Evolutionary conservation across 2,329 filamentous ascomycete species (phyloP), one percentile per base, ranked within the genome.

Genomic region (Dactylellina parvicollis): DNA sequence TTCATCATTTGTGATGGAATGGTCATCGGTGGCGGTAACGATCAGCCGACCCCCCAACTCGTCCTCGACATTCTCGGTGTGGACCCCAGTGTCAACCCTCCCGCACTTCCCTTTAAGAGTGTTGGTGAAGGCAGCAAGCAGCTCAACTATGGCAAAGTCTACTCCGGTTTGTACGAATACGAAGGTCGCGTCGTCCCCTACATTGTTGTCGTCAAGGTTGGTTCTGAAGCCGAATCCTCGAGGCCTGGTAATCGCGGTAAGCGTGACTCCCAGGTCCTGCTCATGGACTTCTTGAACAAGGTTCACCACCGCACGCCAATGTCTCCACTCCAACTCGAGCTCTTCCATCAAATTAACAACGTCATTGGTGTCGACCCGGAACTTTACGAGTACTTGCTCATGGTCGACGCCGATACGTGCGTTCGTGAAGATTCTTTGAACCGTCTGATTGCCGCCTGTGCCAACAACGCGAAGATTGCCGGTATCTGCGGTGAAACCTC

Each of bases 311-410:
- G 93, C 75, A 85, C 91, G 1, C 90, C 94, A 0, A 99, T 99
- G 95, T 95, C 90, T 75, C 95, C 95, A 14, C 88, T 99, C 10
- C 95, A 99, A 80, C 84, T 99, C 47, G 95, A 99, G 81, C 96
- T 98, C 85, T 98, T 97, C 84, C 95, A 99, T 79, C 95, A 99
- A 81, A 92, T 99, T 84, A 96, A 97, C 86, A 99, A 99, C 80
- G 92, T 99, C 77, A 99, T 99, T 75, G 95, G 95, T 78, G 95
- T 99, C 14, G 93, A 99, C 78, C 95, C 95, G 1, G 93, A 97
- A 80, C 86, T 99, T 14, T 99, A 99, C 80, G 95, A 99, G 81
- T 99, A 97, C 78, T 85, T 98, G 60, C 85, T 99, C 76, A 96
- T 96, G 93, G 90, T 99, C 74, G 95, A 99, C 82, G 95, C 95